phyloP scores from a whole-genome alignment of 441 rosid species.

The Hura crepitans region DNA sequence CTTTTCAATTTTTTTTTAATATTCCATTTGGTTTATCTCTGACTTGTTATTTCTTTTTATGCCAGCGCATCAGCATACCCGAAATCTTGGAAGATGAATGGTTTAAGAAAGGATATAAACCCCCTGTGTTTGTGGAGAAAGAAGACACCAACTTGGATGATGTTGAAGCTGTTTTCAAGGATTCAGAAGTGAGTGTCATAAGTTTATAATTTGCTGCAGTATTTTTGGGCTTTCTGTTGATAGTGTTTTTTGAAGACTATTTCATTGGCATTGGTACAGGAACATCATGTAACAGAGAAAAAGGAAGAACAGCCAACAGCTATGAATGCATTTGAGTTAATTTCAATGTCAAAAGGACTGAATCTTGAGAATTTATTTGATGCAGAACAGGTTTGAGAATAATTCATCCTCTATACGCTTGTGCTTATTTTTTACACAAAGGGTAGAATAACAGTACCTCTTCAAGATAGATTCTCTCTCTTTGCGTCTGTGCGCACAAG shows the following conservation, averaged over 20 bases:
- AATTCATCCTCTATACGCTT: neutral
- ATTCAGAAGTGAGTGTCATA: conserved; percentile 56
- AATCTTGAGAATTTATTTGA: conserved; percentile 78
- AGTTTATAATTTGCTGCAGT: neutral
- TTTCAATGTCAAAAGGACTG: conserved; percentile 86
- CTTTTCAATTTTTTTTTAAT: too few species aligned
- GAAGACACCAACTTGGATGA: conserved; percentile 73
- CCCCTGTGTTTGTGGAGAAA: conserved; percentile 71
- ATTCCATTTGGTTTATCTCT: conserved; percentile 7
- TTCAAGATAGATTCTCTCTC: too few species aligned
- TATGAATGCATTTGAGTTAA: conserved; percentile 87
- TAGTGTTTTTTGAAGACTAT: conserved; percentile 18
- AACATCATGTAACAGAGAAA: conserved; percentile 82
- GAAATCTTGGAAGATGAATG: conserved; percentile 87
- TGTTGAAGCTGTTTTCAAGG: conserved; percentile 85
- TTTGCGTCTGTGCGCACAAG: too few species aligned
- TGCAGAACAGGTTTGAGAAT: conserved; percentile 60
- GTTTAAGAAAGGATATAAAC: conserved; percentile 77
- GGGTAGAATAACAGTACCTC: neutral
- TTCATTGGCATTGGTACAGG: conserved; percentile 40
- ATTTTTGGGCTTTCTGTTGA: neutral
- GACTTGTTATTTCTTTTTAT: conserved; percentile 12
- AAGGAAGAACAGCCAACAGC: conserved; percentile 71
- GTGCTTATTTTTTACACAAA: neutral
- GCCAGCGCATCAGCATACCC: conserved; percentile 69